These are phyloP conservation scores for Oryza glumipatula DNA, from an alignment of 176 grass and related monocot genomes.

Conservation along the genomic window DNA sequence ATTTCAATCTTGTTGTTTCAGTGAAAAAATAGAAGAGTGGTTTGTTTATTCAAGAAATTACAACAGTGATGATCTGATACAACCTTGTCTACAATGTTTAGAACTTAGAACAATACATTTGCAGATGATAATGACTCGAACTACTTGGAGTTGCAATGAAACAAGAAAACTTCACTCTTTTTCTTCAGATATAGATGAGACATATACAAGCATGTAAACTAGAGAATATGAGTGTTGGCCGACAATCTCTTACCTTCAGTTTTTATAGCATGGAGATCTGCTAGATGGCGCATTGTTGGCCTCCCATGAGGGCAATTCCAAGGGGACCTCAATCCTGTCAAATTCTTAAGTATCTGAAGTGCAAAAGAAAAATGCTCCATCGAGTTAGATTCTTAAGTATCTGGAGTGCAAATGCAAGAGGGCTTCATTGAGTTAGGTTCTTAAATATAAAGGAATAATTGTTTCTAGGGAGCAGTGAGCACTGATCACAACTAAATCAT, in stretches of 20 bases:
- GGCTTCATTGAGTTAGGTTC: constrained; percentile 68
- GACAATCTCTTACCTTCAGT: constrained; percentile 47
- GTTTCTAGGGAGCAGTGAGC: background rate
- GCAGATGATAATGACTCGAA: constrained; percentile 10
- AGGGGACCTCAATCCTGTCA: constrained; percentile 73
- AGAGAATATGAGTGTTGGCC: background rate
- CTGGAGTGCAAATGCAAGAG: constrained; percentile 83
- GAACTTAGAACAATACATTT: constrained; percentile 4
- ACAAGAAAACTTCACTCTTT: constrained; percentile 5
- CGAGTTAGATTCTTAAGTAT: constrained; percentile 69
- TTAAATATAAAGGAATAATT: constrained; percentile 23
- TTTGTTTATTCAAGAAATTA: background rate
- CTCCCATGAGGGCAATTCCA: constrained; percentile 97
- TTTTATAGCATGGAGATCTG: constrained; percentile 62
- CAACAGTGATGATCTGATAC: constrained; percentile 16
- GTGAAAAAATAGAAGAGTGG: background rate
- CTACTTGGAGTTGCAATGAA: constrained; percentile 19
- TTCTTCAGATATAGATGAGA: background rate
- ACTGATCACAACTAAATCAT: constrained; percentile 12
- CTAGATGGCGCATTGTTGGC: constrained; percentile 95
- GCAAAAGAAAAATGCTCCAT: constrained; percentile 39
- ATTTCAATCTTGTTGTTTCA: constrained; percentile 12
- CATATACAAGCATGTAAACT: constrained; percentile 4
- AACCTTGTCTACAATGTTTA: background rate
- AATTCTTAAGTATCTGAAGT: constrained; percentile 74